phyloP scores from a whole-genome alignment of 2,329 filamentous ascomycete species.

The Pseudocercospora ulei region DNA sequence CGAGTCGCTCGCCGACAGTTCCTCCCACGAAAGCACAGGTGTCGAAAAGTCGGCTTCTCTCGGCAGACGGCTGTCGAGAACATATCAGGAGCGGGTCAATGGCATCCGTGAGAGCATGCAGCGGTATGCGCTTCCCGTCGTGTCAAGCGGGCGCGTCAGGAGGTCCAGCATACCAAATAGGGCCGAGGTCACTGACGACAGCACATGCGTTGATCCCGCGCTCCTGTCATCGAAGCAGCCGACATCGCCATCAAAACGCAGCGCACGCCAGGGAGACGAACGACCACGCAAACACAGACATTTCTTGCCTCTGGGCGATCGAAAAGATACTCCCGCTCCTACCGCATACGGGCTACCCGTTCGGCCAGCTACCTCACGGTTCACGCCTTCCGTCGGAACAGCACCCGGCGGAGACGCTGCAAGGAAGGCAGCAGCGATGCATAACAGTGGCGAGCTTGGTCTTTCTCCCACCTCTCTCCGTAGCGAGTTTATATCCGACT shows the following conservation, averaged over 20 bases:
- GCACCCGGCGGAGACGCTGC: conserved; percentile 30
- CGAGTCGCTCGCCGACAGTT: not conserved
- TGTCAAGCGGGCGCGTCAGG: conserved; percentile 20
- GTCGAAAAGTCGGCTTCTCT: conserved; percentile 14
- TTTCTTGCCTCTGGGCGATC: conserved; percentile 21
- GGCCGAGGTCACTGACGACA: conserved; percentile 13
- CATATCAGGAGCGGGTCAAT: conserved; percentile 19
- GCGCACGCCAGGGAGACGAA: conserved; percentile 23
- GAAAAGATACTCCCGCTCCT: conserved; percentile 33
- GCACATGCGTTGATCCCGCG: conserved; percentile 12
- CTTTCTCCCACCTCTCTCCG: conserved; percentile 2
- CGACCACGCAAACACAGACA: conserved; percentile 27
- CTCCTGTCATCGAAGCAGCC: conserved; percentile 14
- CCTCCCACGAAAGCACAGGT: not conserved
- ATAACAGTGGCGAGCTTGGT: conserved; percentile 19
- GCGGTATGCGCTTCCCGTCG: conserved; percentile 13
- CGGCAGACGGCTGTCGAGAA: conserved; percentile 15
- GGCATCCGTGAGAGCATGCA: conserved; percentile 18
- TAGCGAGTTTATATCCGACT: not conserved
- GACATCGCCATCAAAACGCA: conserved; percentile 31
- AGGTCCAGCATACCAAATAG: conserved; percentile 26
- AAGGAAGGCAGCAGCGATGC: conserved; percentile 28
- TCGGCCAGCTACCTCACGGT: conserved; percentile 17
- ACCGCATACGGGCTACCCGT: conserved; percentile 20
- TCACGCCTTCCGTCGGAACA: conserved; percentile 15